Conservation (phyloP, 2,329 filamentous ascomycete species). For the Aspergillus calidoustus region DNA sequence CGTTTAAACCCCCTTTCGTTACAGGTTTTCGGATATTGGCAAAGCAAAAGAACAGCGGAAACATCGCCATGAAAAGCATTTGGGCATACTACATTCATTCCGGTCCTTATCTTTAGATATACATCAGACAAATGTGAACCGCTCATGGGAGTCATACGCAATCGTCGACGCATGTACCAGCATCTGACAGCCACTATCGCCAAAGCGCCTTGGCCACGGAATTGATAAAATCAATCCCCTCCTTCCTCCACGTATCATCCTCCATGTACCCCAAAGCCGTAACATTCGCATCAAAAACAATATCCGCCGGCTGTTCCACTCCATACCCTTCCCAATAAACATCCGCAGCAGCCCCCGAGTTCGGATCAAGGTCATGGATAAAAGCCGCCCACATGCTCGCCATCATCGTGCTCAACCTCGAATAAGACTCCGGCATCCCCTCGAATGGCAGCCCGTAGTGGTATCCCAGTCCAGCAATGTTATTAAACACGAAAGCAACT, state of each 20-base stretch:
- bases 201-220: conserved; percentile 30
- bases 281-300: conserved; percentile 57
- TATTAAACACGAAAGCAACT: conserved; percentile 60
- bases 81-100: too few relatives aligned
- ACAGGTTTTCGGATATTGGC: too few relatives aligned
- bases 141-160: too few relatives aligned
- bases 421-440: conserved; percentile 48
- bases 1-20: too few relatives aligned
- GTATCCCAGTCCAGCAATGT: conserved; percentile 55
- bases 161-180: too few relatives aligned
- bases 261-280: conserved; percentile 45
- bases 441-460: conserved; percentile 41
- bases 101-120: too few relatives aligned
- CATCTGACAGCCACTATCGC: conserved; percentile 20
- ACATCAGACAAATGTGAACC: too few relatives aligned
- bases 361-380: conserved; percentile 53
- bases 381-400: conserved; percentile 59
- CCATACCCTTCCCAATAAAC: conserved; percentile 53
- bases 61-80: too few relatives aligned
- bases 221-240: conserved; percentile 38
- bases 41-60: too few relatives aligned
- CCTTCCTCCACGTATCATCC: conserved; percentile 51
- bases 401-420: conserved; percentile 54
- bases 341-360: conserved; percentile 32
- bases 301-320: conserved; percentile 46